phyloP scores from a whole-genome alignment of 108 stramenopile genomes.

The Nitzschia putrida region DNA sequence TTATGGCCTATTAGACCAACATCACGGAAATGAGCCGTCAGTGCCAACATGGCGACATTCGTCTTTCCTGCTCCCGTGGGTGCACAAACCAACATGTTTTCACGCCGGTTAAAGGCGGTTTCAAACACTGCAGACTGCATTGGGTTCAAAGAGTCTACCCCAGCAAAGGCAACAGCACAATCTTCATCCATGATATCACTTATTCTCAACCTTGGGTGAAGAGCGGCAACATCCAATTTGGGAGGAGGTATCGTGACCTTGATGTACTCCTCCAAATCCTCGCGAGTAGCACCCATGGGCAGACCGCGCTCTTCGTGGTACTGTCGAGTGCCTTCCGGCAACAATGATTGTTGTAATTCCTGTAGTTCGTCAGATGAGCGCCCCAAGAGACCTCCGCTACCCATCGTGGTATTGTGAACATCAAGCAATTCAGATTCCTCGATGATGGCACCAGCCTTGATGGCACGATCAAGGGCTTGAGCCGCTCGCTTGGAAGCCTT shows the following conservation, averaged over 20 bases:
- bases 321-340: conserved; percentile 68
- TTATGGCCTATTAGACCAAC: conserved; percentile 65
- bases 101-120: conserved; percentile 80
- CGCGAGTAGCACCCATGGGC: conserved; percentile 68
- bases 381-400: conserved; percentile 38
- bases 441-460: conserved; percentile 73
- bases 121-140: conserved; percentile 96
- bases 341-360: conserved; percentile 55
- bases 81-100: conserved; percentile 97
- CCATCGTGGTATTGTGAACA: conserved; percentile 21
- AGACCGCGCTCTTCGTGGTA: conserved; percentile 56
- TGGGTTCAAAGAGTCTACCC: conserved; percentile 84
- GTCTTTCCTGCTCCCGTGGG: conserved; percentile 98
- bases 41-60: conserved; percentile 94
- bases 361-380: conserved; percentile 44
- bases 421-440: conserved; percentile 50
- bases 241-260: conserved; percentile 83
- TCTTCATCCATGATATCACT: conserved; percentile 61
- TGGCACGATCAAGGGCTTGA: conserved; percentile 59
- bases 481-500: conserved; percentile 69
- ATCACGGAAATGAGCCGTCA: conserved; percentile 83
- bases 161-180: conserved; percentile 65
- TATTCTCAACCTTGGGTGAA: conserved; percentile 56
- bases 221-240: conserved; percentile 47
- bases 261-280: conserved; percentile 71